Base-by-base conservation (phyloP, 768 basidiomycete species). In the Suillus clintonianus region DNA sequence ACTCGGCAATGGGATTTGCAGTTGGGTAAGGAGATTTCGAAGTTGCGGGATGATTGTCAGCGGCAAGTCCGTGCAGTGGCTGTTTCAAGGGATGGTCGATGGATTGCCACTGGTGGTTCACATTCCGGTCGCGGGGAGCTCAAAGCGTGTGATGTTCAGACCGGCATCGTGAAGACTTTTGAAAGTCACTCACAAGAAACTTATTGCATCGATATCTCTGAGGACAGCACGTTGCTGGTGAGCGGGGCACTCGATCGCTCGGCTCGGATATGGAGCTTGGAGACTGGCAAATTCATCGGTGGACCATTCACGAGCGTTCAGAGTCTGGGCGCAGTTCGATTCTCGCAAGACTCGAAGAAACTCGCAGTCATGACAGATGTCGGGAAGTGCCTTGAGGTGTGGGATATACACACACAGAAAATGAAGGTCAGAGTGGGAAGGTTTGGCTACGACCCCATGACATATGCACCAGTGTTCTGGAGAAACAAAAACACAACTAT, bases 41-140 rank as follows among this genome's bases (percentile, higher is more conserved):
- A 55, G 13, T n/a, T 4, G 22, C 55, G 55, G 36, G 22, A 56
- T 39, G 22, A 3, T 56, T 37, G 36, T 27, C 4, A 27, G 15
- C 36, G 36, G 15, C 22, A 37, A 56, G 15, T 56, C 9, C 36
- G 36, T 39, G 36, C 55, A 0, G 55, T 56, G 9, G 54, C 36
- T 24, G 36, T 37, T 24, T 37, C 54, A 10, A 37, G 22, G 22
- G 36, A 56, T 56, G 36, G 54, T 10, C 22, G 36, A 24, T 56
- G 54, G 36, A 14, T 55, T 37, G 36, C 24, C 15, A 17, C 34
- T 55, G 54, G 36, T 37, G 54, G 34, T 55, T 36, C 13, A 24
- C 34, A 55, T 55, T 55, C 54, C 22, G 34, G n/a, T 55, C 54
- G 36, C 8, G 54, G 54, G n/a, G 54, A 55, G 22, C 54, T 55